Base-by-base conservation (phyloP, 345 rosid species). In the Rubroshorea leprosula region DNA sequence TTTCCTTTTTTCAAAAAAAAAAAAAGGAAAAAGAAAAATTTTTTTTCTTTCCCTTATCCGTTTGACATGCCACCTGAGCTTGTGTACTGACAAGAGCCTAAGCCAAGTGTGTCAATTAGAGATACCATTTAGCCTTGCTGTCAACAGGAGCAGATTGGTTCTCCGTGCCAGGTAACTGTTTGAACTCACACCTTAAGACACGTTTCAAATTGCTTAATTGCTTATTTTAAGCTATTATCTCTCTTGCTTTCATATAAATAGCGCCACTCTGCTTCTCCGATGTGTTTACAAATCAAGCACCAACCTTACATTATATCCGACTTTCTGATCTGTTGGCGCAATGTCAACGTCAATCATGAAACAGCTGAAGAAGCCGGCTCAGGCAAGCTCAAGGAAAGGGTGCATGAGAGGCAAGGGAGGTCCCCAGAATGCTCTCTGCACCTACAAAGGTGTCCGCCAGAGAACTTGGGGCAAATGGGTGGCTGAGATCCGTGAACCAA, bases 391-490 rank as follows among this genome's bases (percentile, higher is more conserved):
- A 0, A 82, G 96, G 46, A 93, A 93, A 72, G 97, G 99, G 8
- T 93, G 99, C 76, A 89, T 89, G 97, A 73, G 96, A 67, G 97
- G 99, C 22, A 93, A 93, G 74, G 97, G 99, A 15, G 99, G 97
- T 9, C 99, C 97, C 0, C 92, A 93, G 69, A 93, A 93, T 63
- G 88, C 95, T 13, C 63, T 78, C 21, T 93, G 99, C 75, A 82
- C 85, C 51, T 93, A 89, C 73, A 93, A 89, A 67, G 99, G 96
- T 3, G 99, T 93, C 26, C 81, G 99, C 13, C 99, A 93, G 82
- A 68, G 99, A 47, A 93, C 99, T 10, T 93, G 99, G 99, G 99
- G 99, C 10, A 93, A 93, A 73, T 93, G 99, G 99, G 99, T 93
- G 4, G 97, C 97, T 5, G 99, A 93, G 73, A 93, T 93, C 64